Percentiles rank a stretch among this genome's conserved stretches.
These are phyloP conservation scores for Aspergillus pseudoviridinutans DNA, from an alignment of 2,329 filamentous ascomycete genomes.

Conservation along the genomic window DNA sequence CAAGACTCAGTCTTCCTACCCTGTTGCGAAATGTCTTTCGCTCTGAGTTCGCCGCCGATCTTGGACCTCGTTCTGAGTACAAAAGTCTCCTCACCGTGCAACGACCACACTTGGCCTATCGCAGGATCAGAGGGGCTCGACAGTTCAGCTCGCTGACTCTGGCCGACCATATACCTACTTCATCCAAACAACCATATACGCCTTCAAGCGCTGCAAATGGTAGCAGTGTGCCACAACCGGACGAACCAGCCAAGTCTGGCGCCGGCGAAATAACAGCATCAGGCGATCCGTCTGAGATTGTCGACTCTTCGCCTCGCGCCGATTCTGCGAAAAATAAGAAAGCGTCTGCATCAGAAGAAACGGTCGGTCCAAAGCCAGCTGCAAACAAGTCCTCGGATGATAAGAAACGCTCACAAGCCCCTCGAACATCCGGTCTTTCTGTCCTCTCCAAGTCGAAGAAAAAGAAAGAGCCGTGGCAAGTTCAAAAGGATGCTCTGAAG, in stretches of 20 bases:
- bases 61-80: conserved; percentile 5
- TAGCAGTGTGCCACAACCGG: background rate
- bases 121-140: conserved; percentile 1
- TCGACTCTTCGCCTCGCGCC: background rate
- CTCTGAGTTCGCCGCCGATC: conserved; percentile 16
- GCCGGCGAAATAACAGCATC: background rate
- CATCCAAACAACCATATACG: background rate
- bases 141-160: conserved; percentile 3
- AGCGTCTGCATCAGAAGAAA: background rate
- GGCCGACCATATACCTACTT: background rate
- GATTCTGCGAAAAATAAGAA: background rate
- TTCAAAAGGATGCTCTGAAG: conserved; percentile 70
- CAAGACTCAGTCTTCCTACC: conserved; percentile 22
- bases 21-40: conserved; percentile 22
- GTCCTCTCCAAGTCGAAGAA: conserved; percentile 14
- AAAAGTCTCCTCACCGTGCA: conserved; percentile 2
- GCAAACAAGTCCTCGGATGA: background rate
- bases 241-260: background rate
- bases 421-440: background rate
- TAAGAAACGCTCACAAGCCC: background rate
- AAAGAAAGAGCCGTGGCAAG: conserved; percentile 60
- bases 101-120: conserved; percentile 3
- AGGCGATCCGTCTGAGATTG: background rate
- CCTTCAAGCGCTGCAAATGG: background rate
- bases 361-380: background rate